These are phyloP conservation scores for Pelargonium nanum DNA, from an alignment of 345 rosid genomes.

Conservation along the genomic window DNA sequence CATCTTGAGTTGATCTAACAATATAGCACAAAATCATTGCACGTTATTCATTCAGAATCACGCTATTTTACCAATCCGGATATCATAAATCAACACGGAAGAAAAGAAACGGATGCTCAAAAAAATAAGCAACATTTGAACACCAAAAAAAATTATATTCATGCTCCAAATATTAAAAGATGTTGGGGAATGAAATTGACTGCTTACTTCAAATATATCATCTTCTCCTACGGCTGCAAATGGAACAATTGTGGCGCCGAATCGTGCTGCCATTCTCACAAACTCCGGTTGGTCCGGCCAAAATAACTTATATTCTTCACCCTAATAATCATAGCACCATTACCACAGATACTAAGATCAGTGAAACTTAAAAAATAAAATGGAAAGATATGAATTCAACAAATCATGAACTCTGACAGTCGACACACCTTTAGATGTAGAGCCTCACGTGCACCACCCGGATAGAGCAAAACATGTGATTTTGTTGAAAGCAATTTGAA, in stretches of 20 bases:
- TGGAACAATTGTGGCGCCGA: constrained; percentile 74
- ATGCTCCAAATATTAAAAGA: too few relatives aligned
- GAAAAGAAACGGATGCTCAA: too few relatives aligned
- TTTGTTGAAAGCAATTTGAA: constrained; percentile 54
- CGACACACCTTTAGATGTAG: constrained; percentile 24
- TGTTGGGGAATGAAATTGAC: neutral
- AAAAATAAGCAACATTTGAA: too few relatives aligned
- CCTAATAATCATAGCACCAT: constrained; percentile 23
- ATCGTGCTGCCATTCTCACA: constrained; percentile 71
- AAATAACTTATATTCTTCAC: constrained; percentile 62
- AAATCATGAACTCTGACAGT: neutral
- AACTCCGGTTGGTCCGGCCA: constrained; percentile 77
- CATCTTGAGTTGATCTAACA: too few relatives aligned
- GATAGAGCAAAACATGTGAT: constrained; percentile 57
- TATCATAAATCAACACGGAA: too few relatives aligned
- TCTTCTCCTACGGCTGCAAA: constrained; percentile 75
- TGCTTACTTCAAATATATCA: constrained; percentile 52
- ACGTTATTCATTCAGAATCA: too few relatives aligned
- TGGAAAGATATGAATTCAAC: neutral
- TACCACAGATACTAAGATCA: neutral
- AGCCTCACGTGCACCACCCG: constrained; percentile 81
- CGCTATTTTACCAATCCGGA: too few relatives aligned
- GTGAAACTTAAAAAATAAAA: neutral
- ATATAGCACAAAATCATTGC: too few relatives aligned
- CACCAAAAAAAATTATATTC: too few relatives aligned